Base-by-base conservation (phyloP, 306 rosid genomes). In the Albizia julibrissin region DNA sequence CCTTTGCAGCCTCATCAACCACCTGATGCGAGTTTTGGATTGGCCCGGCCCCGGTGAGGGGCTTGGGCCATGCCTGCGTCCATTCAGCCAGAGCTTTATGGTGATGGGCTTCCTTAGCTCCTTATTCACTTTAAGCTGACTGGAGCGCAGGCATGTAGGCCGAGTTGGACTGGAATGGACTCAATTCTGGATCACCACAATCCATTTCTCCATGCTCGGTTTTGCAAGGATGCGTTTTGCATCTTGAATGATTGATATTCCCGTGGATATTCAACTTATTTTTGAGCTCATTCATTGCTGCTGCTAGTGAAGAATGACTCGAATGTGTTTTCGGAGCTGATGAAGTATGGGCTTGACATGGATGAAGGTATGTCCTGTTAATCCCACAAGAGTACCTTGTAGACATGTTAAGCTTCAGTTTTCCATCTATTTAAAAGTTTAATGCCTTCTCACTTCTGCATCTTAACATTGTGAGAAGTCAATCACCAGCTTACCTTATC, bases 11-110 rank as follows among this genome's bases (percentile, higher is more conserved):
- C 97, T 90, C 97, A 89, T 91, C 99, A 93, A 83, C 95, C 90
- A 65, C 92, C 97, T 74, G 99, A 91, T 88, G 91, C 93, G 75
- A 89, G 86, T 89, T 93, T 93, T 93, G 99, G 98, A 87, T 89
- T 93, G 89, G 99, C 99, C 91, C 99, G 98, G 99, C 99, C 99
- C 99, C 98, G 98, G 26, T 95, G 89, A 95, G 98, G 98, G 98
- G 99, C 98, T 42, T 86, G 94, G 98, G 90, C 97, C 91, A 87
- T 91, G 99, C 98, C 99, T 93, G 98, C 94, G 86, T 88, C 87
- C 90, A 77, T 84, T 90, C 93, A 89, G 89, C 91, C 76, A 31
- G 84, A 80, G 82, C 80, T 77, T n/a, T 47, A 77, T 77, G 80
- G 70, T 80, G 75, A 69, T 59, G 83, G 84, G 89, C 86, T 83